These are phyloP conservation scores for Daldinia vernicosa DNA, from an alignment of 495 filamentous ascomycete genomes.

Conservation along the genomic window DNA sequence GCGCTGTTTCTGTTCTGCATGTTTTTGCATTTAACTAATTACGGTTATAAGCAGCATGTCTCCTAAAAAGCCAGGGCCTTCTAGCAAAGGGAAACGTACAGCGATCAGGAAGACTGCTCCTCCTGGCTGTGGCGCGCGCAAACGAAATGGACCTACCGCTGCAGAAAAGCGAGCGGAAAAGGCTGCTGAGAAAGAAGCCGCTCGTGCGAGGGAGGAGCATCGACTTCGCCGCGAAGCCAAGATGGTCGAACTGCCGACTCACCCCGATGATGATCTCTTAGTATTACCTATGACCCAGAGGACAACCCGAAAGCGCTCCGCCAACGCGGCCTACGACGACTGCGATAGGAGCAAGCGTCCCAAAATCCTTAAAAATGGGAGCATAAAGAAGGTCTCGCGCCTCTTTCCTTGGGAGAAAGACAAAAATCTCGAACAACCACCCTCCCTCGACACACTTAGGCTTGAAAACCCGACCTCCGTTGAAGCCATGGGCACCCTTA, in stretches of 20 bases:
- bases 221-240: background rate
- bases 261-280: constrained; percentile 1
- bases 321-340: constrained; percentile 16
- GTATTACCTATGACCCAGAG: constrained; percentile 4
- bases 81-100: background rate
- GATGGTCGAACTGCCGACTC: constrained; percentile 9
- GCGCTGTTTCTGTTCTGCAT: background rate
- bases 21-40: background rate
- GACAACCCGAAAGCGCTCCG: background rate
- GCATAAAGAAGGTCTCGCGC: background rate
- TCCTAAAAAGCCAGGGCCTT: background rate
- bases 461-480: background rate
- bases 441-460: background rate
- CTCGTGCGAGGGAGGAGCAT: background rate
- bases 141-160: background rate
- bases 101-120: background rate
- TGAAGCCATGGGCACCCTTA: constrained; percentile 6
- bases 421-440: constrained; percentile 18
- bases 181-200: constrained; percentile 11
- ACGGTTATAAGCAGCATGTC: background rate
- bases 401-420: constrained; percentile 17
- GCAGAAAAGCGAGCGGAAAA: background rate
- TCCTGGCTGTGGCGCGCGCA: background rate
- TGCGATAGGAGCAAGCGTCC: constrained; percentile 2
- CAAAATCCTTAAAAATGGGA: background rate